Evolutionary conservation across 1,139 yeast genomes (phyloP), one percentile per base, ranked within the genome.

Genomic region (Pichia sorboxylosa): DNA sequence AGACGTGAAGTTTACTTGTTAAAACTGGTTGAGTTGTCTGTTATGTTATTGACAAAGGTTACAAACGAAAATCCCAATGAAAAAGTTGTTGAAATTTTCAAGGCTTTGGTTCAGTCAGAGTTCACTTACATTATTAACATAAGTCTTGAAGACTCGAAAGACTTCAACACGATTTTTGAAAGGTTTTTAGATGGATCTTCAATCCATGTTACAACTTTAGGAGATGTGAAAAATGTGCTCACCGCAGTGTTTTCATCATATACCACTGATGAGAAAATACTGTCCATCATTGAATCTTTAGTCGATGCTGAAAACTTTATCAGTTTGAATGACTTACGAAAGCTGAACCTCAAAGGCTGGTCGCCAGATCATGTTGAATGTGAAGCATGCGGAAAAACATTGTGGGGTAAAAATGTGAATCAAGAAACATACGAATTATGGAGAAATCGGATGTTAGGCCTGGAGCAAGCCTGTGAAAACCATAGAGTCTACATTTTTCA

Each of bases 201-300:
- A 0, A 47, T 50, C 7, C 51, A 55, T 29, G 43, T 51, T 5
- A 69, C 80, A 1, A 62, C 66, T 1, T 45, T 76, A 17, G 66
- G 73, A 0, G 76, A 76, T 43, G 69, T 80, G n/a, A 58, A 79
- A 24, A 63, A 64, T 2, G 69, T 79, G 8, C 55, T 82, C 13
- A 66, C 64, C 27, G 84, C 79, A 35, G 66, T 79, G 6, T 74
- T 77, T 40, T 54, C 73, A 6, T 75, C 84, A 0, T 76, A 75
- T 45, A 59, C 72, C 2, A 76, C 74, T 45, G 90, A 81, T 43
- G 64, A 66, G 34, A 70, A 67, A 35, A 66, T 78, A 43, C 54
- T 75, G 19, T 53, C 57, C n/a, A 63, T 75, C 5, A 65, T 76
- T 2, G 59, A 74, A 28, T 55, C 58, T 26, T 58, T 80, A 42